Conservation (phyloP, 345 rosid species). For the Euphorbia tirucalli region DNA sequence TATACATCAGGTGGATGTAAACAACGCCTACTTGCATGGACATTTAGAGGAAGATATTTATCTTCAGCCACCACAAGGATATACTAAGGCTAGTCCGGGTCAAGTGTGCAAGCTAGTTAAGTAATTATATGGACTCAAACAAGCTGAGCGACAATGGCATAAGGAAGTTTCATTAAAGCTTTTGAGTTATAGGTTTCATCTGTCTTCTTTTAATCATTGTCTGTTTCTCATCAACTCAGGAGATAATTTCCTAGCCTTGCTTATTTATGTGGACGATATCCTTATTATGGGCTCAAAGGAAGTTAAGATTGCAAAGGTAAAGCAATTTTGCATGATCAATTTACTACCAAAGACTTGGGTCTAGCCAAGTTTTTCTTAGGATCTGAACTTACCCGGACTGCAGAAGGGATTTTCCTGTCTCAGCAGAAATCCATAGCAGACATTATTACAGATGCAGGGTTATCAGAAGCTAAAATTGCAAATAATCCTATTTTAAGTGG, state of each 20-base stretch:
- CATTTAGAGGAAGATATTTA: background rate
- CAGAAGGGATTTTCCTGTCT: too few species aligned
- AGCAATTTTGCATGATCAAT: background rate
- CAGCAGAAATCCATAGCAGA: too few species aligned
- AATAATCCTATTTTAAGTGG: too few species aligned
- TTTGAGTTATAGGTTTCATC: background rate
- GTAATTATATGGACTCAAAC: background rate
- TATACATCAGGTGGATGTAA: background rate
- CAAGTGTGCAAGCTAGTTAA: background rate
- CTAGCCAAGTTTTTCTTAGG: background rate
- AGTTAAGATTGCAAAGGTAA: too few species aligned
- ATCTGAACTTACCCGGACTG: background rate
- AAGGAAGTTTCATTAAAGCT: background rate
- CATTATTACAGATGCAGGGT: too few species aligned
- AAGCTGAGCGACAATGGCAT: background rate
- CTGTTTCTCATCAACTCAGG: background rate
- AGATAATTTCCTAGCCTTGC: background rate
- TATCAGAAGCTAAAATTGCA: too few species aligned
- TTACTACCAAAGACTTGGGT: background rate
- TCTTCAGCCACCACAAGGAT: background rate
- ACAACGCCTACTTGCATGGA: background rate
- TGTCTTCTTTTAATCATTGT: background rate
- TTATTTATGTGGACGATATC: background rate
- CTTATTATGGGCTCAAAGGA: background rate
- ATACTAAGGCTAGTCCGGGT: background rate